Conservation (phyloP, 2,329 filamentous ascomycete genomes). For the Capronia americana region DNA sequence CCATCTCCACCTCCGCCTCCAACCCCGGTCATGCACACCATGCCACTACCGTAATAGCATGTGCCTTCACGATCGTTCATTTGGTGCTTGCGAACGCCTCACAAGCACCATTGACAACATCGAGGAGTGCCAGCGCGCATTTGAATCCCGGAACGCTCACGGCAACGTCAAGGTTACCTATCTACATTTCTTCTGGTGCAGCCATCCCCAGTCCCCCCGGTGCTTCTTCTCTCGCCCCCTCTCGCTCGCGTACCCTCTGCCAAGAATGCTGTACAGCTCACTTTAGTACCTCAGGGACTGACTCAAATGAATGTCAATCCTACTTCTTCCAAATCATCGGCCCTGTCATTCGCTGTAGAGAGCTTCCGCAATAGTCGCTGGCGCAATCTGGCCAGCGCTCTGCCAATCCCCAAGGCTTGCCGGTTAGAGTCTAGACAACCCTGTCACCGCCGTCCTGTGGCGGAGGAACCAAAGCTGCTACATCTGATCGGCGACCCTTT, state of each 20-base stretch:
- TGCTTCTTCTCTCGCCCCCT: conserved; percentile 8
- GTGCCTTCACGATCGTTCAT: conserved; percentile 25
- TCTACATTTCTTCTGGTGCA: conserved; percentile 18
- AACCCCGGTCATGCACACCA: conserved; percentile 20
- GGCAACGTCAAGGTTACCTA: conserved; percentile 17
- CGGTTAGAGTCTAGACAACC: not conserved
- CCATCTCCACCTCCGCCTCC: conserved; percentile 23
- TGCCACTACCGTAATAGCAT: conserved; percentile 23
- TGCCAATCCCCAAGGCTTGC: conserved; percentile 1
- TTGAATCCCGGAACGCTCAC: conserved; percentile 2
- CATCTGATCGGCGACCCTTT: conserved; percentile 17
- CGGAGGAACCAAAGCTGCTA: conserved; percentile 12
- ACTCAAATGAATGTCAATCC: conserved; percentile 12
- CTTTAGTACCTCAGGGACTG: not conserved
- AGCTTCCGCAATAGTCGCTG: conserved; percentile 1
- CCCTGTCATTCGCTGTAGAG: not conserved
- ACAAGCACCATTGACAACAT: conserved; percentile 22
- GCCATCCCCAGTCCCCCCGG: conserved; percentile 9
- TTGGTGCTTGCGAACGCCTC: conserved; percentile 21
- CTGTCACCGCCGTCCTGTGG: conserved; percentile 8
- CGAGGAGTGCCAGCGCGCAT: conserved; percentile 10
- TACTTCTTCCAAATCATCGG: not conserved
- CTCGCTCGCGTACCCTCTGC: conserved; percentile 6
- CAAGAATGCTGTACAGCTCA: conserved; percentile 10
- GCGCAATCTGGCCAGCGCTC: not conserved